phyloP scores from a whole-genome alignment of 2,329 filamentous ascomycete species.

The Diaporthe citri region DNA sequence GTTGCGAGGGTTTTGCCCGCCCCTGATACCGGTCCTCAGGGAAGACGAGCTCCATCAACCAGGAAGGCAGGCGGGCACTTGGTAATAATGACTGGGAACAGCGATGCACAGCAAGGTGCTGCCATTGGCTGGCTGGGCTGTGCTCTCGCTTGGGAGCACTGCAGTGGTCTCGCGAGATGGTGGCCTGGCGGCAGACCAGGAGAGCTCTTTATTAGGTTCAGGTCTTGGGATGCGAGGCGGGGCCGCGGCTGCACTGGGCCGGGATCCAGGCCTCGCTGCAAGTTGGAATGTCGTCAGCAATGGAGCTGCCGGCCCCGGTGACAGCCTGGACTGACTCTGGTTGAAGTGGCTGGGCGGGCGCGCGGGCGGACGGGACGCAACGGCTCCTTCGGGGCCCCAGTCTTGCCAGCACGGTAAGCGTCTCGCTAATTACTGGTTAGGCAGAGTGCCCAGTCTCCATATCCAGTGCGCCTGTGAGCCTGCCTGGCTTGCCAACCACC shows the following conservation, averaged over 20 bases:
- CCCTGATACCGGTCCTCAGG: not conserved
- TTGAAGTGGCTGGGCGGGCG: not conserved
- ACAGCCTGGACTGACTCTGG: conserved; percentile 10
- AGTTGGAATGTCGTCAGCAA: conserved; percentile 16
- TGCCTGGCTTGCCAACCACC: conserved; percentile 17
- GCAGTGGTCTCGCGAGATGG: not conserved
- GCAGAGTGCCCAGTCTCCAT: conserved; percentile 6
- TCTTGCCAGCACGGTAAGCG: not conserved
- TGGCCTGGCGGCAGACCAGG: not conserved
- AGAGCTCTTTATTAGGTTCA: conserved; percentile 16
- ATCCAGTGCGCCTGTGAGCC: conserved; percentile 1
- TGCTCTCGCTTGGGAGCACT: not conserved
- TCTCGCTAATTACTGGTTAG: not conserved
- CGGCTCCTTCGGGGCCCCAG: conserved; percentile 15
- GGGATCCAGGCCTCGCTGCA: not conserved
- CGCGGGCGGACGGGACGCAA: conserved; percentile 9
- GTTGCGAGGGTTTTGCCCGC: not conserved
- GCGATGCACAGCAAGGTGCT: not conserved
- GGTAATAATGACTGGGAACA: not conserved
- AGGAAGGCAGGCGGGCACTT: not conserved
- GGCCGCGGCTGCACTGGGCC: not conserved
- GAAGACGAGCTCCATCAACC: conserved; percentile 5
- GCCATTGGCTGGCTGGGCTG: not conserved
- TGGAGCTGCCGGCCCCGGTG: not conserved
- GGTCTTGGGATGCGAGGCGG: conserved; percentile 5